A percentile compares a stretch with the other conserved stretches of the same genome.
Conservation (phyloP, 1,139 yeast species). For the Saccharomycopsis hybrid region DNA sequence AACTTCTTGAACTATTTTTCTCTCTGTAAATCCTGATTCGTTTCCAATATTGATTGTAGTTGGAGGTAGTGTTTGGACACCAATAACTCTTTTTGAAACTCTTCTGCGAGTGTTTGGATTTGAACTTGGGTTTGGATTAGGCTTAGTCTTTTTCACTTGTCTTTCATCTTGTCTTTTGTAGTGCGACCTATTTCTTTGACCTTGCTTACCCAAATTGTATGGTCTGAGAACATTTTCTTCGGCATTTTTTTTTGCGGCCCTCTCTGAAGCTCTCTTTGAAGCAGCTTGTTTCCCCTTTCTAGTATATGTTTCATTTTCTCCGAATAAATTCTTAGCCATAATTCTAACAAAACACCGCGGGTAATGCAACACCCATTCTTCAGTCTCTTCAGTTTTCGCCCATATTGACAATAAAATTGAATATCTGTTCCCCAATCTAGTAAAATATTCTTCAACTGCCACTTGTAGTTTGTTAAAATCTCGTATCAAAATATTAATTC, state of each 20-base stretch:
- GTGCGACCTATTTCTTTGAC: no score
- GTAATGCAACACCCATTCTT: constrained; percentile 11
- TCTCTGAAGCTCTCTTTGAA: no score
- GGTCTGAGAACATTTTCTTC: no score
- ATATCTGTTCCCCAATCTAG: constrained; percentile 5
- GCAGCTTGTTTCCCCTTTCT: no score
- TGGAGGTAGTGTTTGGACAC: constrained; percentile 12
- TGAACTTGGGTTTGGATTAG: no score
- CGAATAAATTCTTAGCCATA: neutral
- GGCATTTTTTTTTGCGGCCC: no score
- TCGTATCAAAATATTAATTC: constrained; percentile 8
- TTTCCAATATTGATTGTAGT: constrained; percentile 5
- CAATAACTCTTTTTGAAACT: neutral
- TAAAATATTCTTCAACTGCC: neutral
- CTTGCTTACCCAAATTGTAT: no score
- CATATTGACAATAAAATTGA: constrained; percentile 9
- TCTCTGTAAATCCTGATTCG: neutral
- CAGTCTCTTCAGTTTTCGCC: constrained; percentile 4
- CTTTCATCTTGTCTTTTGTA: no score
- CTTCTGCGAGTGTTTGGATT: no score
- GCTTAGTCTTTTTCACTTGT: no score
- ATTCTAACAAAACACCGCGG: constrained; percentile 3
- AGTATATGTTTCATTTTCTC: neutral
- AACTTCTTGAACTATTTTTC: no score
- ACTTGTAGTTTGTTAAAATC: constrained; percentile 1